Evolutionary conservation across 768 basidiomycete species (phyloP), one percentile per base, ranked within the genome.

Genomic region (Termitomyces sp.): DNA sequence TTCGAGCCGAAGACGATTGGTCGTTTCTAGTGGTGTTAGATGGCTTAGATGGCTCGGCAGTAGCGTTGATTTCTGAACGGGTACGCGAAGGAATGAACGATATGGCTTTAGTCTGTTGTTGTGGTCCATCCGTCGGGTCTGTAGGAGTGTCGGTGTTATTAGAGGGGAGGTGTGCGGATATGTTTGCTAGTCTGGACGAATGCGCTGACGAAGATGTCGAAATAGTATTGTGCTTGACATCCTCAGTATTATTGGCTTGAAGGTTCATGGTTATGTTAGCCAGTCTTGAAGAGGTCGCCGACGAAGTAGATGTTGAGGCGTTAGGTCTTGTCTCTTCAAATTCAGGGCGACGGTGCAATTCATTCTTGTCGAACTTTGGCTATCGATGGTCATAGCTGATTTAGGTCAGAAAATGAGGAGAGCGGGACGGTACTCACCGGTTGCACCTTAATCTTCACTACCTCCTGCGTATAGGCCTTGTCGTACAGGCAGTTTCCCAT

Each of bases 401-500:
- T 63, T 1, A 59, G 18, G 51, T 32, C 35, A 35, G 63, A 44
- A 18, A 7, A 18, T 49, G 18, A 32, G 6, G 49, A n/a, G 15
- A 53, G 18, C 13, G 36, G 12, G 20, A 39, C 33, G 36, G n/a
- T 28, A 83, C 90, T 60, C 68, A 96, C 95, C 4, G 86, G 85
- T 35, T 84, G 83, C 0, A 92, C 86, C 71, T 93, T 96, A 65
- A 98, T 89, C 76, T 96, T 96, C 44, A 84, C 77, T 9, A 99
- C 80, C 69, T 96, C 91, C 52, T 89, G 83, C 0, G 91, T 83
- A 72, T 94, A 98, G 7, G 82, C 73, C 76, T 96, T 97, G 77
- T 98, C 97, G 68, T 98, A 98, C n/a, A 98, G 75, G 74, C 97
- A 99, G 68, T 97, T 96, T 1, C 97, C 97, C 16, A 98, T 80